phyloP scores from a whole-genome alignment of 176 grass and related monocot genomes.

The Triticum aestivum region DNA sequence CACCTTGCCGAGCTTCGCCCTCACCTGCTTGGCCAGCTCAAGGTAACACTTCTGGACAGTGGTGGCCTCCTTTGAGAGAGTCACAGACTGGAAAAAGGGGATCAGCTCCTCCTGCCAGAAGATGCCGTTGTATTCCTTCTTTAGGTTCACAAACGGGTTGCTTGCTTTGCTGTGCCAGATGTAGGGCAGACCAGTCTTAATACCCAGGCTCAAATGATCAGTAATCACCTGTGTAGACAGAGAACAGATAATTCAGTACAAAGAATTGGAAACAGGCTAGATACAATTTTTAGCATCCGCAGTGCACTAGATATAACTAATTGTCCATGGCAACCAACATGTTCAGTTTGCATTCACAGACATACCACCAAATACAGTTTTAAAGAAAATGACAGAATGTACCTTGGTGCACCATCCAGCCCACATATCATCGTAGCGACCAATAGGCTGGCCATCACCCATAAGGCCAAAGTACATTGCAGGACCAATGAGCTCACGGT shows the following conservation, averaged over 20 bases:
- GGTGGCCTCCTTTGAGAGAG: slow-evolving; percentile 51
- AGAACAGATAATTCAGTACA: background rate
- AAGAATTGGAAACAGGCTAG: background rate
- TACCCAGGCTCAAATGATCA: slow-evolving; percentile 53
- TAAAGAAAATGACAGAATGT: background rate
- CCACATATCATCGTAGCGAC: slow-evolving; percentile 82
- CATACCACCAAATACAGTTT: background rate
- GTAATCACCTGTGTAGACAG: slow-evolving; percentile 47
- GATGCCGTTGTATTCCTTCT: slow-evolving; percentile 72
- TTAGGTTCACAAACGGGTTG: slow-evolving; percentile 65
- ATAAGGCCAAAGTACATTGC: slow-evolving; percentile 82
- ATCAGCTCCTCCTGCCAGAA: slow-evolving; percentile 78
- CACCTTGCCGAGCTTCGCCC: slow-evolving; percentile 42
- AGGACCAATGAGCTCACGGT: slow-evolving; percentile 78
- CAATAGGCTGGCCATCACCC: slow-evolving; percentile 77
- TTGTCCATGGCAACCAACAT: background rate
- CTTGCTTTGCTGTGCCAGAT: slow-evolving; percentile 80
- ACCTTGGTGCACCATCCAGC: slow-evolving; percentile 80
- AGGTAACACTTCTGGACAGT: slow-evolving; percentile 63
- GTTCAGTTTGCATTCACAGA: background rate
- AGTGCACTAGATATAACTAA: background rate
- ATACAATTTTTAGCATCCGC: background rate
- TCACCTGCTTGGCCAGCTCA: slow-evolving; percentile 62
- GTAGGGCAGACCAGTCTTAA: slow-evolving; percentile 70
- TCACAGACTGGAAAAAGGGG: slow-evolving; percentile 60